A percentile compares a stretch with the other conserved stretches of the same genome.
phyloP scores from a whole-genome alignment of 148 eudicot species.

The Chenopodium album region DNA sequence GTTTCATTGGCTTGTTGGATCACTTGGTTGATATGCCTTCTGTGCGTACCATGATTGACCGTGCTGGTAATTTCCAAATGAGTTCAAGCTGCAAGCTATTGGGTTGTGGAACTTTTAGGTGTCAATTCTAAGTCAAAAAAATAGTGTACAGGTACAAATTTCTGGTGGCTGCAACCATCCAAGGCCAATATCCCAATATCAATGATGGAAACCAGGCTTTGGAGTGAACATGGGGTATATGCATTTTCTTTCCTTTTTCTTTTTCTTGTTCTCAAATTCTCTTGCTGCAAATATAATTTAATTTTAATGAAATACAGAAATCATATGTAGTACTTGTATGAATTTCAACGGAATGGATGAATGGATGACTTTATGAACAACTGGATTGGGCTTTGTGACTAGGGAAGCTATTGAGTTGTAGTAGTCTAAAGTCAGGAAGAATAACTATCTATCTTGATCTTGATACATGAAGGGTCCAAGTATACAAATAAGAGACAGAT shows the following conservation, averaged over 20 bases:
- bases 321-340: not conserved
- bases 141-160: too few species aligned
- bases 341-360: not conserved
- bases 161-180: not conserved
- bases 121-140: not conserved
- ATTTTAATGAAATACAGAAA: not conserved
- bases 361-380: not conserved
- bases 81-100: slow-evolving; percentile 1
- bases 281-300: not conserved
- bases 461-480: not conserved
- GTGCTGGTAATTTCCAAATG: not conserved
- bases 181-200: not conserved
- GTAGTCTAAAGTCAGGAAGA: not conserved
- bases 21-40: not conserved
- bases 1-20: not conserved
- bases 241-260: not conserved
- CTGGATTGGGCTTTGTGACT: not conserved
- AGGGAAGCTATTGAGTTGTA: not conserved
- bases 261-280: not conserved
- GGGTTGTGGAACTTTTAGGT: not conserved
- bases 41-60: not conserved
- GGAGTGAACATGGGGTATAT: not conserved
- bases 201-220: not conserved
- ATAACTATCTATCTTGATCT: not conserved
- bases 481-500: not conserved